Conservation (phyloP, 495 filamentous ascomycete genomes). For the Coniosporium apollinis region DNA sequence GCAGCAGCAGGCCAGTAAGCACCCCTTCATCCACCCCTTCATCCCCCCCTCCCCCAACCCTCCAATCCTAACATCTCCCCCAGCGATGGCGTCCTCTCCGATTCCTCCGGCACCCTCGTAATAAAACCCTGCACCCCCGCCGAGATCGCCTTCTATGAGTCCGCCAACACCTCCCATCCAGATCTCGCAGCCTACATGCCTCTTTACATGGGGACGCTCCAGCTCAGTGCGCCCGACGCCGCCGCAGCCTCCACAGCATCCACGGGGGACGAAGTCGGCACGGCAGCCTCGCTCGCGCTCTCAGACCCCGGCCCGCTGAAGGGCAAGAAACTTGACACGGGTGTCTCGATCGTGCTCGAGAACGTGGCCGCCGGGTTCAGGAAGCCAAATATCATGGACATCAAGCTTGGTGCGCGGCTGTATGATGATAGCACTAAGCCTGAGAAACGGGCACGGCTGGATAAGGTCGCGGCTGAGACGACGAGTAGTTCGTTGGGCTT, state of each 20-base stretch:
- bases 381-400: constrained; percentile 81
- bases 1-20: constrained; percentile 89
- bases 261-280: not conserved
- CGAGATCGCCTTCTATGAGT: constrained; percentile 89
- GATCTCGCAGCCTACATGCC: constrained; percentile 68
- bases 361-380: constrained; percentile 72
- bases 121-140: constrained; percentile 84
- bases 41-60: not conserved
- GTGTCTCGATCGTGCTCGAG: constrained; percentile 67
- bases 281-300: not conserved
- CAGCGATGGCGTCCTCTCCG: constrained; percentile 83
- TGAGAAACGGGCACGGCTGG: constrained; percentile 63
- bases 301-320: constrained; percentile 5
- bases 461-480: constrained; percentile 60
- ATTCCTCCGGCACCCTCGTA: constrained; percentile 66
- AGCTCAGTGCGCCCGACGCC: constrained; percentile 31
- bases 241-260: constrained; percentile 13
- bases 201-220: constrained; percentile 62
- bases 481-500: constrained; percentile 71
- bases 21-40: constrained; percentile 3
- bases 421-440: constrained; percentile 71
- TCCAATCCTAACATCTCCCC: constrained; percentile 4
- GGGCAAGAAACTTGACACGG: constrained; percentile 37
- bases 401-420: constrained; percentile 73
- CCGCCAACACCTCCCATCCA: constrained; percentile 44